A percentile compares a stretch with the other conserved stretches of the same genome.
phyloP scores from a whole-genome alignment of 129 eudicot species.

The Logfia minima region DNA sequence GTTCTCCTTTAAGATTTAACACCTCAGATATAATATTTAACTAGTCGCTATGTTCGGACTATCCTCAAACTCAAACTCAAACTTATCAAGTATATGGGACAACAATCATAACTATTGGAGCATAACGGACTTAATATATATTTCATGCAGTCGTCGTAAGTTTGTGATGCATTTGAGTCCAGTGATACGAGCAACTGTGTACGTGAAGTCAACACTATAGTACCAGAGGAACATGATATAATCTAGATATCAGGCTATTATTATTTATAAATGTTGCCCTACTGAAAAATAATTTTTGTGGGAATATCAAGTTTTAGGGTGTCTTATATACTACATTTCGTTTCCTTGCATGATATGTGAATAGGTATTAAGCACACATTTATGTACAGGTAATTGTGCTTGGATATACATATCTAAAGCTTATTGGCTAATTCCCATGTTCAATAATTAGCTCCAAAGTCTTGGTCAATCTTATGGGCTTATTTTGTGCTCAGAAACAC shows the following conservation, averaged over 20 bases:
- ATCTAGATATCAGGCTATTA: background rate
- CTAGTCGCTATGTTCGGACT: background rate
- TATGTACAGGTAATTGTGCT: background rate
- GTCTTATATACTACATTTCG: background rate
- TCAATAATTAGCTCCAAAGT: too few relatives aligned
- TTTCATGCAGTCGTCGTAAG: background rate
- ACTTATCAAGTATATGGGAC: background rate
- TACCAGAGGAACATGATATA: background rate
- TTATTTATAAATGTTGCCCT: background rate
- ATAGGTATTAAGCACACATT: too few relatives aligned
- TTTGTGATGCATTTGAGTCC: background rate
- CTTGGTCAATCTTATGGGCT: too few relatives aligned
- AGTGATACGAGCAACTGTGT: background rate
- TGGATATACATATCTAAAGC: background rate
- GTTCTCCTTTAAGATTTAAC: background rate
- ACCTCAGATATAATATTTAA: background rate
- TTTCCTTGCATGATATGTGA: background rate
- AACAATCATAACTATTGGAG: background rate
- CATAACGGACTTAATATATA: background rate
- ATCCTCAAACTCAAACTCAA: constrained; percentile 17
- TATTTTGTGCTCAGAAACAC: too few relatives aligned
- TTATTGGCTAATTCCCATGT: too few relatives aligned
- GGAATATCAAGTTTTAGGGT: background rate
- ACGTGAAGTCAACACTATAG: background rate
- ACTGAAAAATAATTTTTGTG: background rate